Base-by-base conservation (phyloP, 345 rosid species). In the Populus davidiana region DNA sequence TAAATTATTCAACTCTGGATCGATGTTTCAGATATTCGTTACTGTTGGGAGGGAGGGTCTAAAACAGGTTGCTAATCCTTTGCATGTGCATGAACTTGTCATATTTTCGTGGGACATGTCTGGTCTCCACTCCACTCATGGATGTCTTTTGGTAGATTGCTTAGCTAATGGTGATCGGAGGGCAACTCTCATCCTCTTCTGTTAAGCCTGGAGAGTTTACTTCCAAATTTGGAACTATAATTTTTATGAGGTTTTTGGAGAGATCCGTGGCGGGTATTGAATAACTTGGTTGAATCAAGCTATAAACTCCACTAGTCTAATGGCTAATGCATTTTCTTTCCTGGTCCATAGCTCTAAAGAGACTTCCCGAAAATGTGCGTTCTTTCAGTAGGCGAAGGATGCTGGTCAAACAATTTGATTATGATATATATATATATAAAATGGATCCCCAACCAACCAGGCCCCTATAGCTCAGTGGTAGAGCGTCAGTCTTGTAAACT, bases 401-500 rank as follows among this genome's bases (percentile, higher is more conserved):
- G 1, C 3, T 2, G 0, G 0, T 10, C 1, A 41, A 10, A 41
- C 13, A 2, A 41, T 9, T 2, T 41, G 12, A 41, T 41, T 0
- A 10, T 10, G 2, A 10, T 41, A 0, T 41, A 41, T 39, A 39
- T 39, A 9, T 39, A 39, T 0, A 39, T 39, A 8, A 39, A 39
- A 39, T 9, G 43, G 12, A 44, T 0, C 1, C 10, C 16, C 0
- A 12, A 0, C 16, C 50, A 14, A 14, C 1, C 4, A 47, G 17
- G 91, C 92, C 91, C 89, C 78, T 90, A 89, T 92, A 87, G 97
- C 92, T 92, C 91, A 92, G 91, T 90, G 95, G 92, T 88, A 93
- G 92, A 91, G 92, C 93, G 92, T 87, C 90, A 91, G 97, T 88
- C 91, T 90, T 87, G 91, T 88, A 89, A 91, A 89, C 92, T 85